A percentile compares a stretch with the other conserved stretches of the same genome.
These are phyloP conservation scores for Chalciporus piperatus DNA, from an alignment of 768 basidiomycete species.

Conservation along the genomic window DNA sequence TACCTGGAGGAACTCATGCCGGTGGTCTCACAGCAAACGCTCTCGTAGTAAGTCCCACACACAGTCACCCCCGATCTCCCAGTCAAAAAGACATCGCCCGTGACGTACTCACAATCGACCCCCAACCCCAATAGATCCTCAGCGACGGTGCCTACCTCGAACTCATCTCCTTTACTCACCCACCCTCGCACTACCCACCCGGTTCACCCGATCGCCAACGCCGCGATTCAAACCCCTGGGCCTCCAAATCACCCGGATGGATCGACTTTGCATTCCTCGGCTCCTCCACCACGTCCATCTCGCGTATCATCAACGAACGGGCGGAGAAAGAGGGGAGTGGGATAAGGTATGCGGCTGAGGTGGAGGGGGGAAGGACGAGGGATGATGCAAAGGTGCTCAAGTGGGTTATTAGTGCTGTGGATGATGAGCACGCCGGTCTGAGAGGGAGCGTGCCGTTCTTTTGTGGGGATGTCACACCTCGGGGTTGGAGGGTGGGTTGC, in stretches of 20 bases:
- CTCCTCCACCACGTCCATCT: conserved; percentile 43
- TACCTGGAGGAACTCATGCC: conserved; percentile 63
- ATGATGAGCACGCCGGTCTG: conserved; percentile 2
- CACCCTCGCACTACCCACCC: conserved; percentile 50
- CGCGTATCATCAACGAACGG: conserved; percentile 54
- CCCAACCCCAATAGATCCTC: conserved; percentile 13
- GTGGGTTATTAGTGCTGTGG: conserved; percentile 55
- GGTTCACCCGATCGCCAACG: conserved; percentile 41
- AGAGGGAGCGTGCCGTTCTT: conserved; percentile 59
- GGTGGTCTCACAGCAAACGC: conserved; percentile 63
- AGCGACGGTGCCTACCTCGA: conserved; percentile 63
- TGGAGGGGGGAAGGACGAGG: conserved; percentile 52
- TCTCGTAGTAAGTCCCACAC: conserved; percentile 46
- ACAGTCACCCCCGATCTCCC: no score
- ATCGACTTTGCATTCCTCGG: conserved; percentile 67
- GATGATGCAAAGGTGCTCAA: conserved; percentile 53
- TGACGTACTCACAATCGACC: no score
- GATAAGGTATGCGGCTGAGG: conserved; percentile 44
- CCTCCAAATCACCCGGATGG: conserved; percentile 55
- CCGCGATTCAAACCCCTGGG: conserved; percentile 55
- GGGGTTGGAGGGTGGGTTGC: conserved; percentile 51
- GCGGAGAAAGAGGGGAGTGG: conserved; percentile 37
- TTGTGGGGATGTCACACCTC: conserved; percentile 69
- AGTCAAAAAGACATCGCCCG: no score
- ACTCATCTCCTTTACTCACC: conserved; percentile 63